Base-by-base conservation (phyloP, 2,329 filamentous ascomycete genomes). In the Nothomitra cinnamomea region DNA sequence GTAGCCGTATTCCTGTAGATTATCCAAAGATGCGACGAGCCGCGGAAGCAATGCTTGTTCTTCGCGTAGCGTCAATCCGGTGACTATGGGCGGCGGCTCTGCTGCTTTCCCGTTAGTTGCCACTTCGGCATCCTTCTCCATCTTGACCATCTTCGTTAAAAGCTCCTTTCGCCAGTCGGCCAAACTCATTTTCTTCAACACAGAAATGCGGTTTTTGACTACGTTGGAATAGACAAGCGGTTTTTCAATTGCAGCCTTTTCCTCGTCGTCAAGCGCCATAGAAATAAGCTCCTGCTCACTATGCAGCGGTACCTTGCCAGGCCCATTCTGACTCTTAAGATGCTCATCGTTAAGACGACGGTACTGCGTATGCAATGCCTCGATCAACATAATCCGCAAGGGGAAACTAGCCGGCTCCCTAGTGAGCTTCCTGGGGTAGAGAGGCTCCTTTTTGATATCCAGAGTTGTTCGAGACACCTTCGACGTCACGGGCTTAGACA, bases 161-260 rank as follows among this genome's bases (percentile, higher is more conserved):
- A 78, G 71, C 57, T 83, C 79, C 28, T 78, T 74, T 56, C 78
- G 77, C 87, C 89, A 96, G 48, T 85, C 76, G 2, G 75, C 72
- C 2, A 79, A 63, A 0, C 71, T 72, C 84, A 94, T 89, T 57
- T 83, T 83, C 62, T 83, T 87, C 63, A 88, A 80, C 43, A 74
- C 74, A 60, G 84, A 75, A 55, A 96, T 83, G 35, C 80, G 80
- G 58, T 87, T 85, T 63, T 89, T 94, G 65, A 96, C 79, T 24
- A 88, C 72, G 60, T 94, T 95, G 6, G 76, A 72, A 62, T 98
- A 98, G 25, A 96, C 79, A 0, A 75, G 67, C 1, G 75, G 69
- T 56, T 82, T 82, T 15, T 82, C 79, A 12, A 72, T 72, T 1
- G 88, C 88, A 6, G 79, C 70, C 36, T 77, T 77, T 63, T 94